These are phyloP conservation scores for Yarrowia sp. DNA, from an alignment of 805 yeast genomes.

Conservation along the genomic window DNA sequence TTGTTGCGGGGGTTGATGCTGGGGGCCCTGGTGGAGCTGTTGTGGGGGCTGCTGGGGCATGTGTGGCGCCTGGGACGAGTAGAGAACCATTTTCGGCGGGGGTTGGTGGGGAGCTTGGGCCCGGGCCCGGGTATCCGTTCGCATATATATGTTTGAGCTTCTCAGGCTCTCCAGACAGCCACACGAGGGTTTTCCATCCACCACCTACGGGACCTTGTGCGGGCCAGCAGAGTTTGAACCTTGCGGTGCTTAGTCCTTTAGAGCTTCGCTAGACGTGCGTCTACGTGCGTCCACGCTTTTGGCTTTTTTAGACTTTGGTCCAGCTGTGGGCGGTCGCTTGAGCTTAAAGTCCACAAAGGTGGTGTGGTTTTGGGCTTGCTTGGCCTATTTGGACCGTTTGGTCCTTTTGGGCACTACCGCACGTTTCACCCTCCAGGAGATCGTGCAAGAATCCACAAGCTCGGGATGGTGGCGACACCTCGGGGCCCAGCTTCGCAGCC, in stretches of 20 bases:
- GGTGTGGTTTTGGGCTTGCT: constrained; percentile 13
- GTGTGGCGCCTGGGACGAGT: not conserved
- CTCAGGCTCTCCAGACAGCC: constrained; percentile 17
- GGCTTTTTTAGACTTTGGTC: not conserved
- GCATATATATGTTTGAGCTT: constrained; percentile 10
- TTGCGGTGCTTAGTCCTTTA: not conserved
- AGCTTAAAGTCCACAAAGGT: not conserved
- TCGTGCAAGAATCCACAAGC: too few relatives aligned
- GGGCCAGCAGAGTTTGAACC: not conserved
- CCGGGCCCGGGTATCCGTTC: not conserved
- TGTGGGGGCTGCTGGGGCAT: not conserved
- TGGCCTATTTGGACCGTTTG: constrained; percentile 17
- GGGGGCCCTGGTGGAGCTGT: too few relatives aligned
- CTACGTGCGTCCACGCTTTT: not conserved
- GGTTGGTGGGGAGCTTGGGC: not conserved
- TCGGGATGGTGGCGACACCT: too few relatives aligned
- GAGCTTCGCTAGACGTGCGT: constrained; percentile 34
- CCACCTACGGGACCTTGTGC: not conserved
- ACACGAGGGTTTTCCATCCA: constrained; percentile 21
- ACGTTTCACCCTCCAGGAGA: too few relatives aligned
- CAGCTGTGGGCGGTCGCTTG: not conserved
- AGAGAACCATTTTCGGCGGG: not conserved
- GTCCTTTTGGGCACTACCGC: constrained; percentile 6
- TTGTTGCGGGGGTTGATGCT: constrained; percentile 1
- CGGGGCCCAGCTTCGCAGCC: too few relatives aligned